Conservation (phyloP, 2,329 filamentous ascomycete species). For the Fusarium sp. region DNA sequence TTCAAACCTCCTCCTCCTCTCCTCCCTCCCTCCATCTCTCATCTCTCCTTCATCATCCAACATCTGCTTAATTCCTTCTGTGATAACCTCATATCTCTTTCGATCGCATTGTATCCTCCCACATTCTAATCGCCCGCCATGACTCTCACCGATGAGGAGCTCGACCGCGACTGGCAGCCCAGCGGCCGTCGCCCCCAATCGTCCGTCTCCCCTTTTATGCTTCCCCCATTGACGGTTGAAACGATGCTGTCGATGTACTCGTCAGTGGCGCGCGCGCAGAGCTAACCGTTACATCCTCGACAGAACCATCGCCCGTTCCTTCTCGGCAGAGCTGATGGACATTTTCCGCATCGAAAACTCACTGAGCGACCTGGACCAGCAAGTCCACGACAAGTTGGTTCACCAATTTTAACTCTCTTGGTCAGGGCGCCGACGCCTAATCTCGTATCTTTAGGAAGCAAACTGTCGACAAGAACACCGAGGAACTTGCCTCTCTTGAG, state of each 20-base stretch:
- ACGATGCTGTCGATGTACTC: conserved; percentile 3
- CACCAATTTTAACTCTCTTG: conserved; percentile 3
- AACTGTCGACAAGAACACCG: conserved; percentile 77
- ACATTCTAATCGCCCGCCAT: conserved; percentile 26
- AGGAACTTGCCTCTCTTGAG: conserved; percentile 89
- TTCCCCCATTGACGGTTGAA: conserved; percentile 62
- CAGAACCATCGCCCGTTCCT: conserved; percentile 88
- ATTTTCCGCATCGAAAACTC: conserved; percentile 90
- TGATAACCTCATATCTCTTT: not conserved
- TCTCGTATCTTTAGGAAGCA: conserved; percentile 73
- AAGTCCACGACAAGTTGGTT: conserved; percentile 84
- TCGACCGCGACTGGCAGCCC: conserved; percentile 84
- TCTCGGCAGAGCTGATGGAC: conserved; percentile 87
- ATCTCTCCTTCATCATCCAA: not conserved
- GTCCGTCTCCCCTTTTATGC: conserved; percentile 74
- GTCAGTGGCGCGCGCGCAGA: conserved; percentile 25
- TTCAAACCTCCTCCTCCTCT: not conserved
- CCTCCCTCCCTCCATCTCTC: not conserved
- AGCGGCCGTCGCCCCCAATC: conserved; percentile 83
- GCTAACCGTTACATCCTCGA: conserved; percentile 26
- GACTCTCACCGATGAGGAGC: conserved; percentile 72
- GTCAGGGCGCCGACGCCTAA: conserved; percentile 1
- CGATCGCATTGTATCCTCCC: not conserved
- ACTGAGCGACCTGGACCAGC: conserved; percentile 77
- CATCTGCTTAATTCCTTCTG: not conserved